Conservation (phyloP, 805 yeast species). For the Candida silvicultrix region DNA sequence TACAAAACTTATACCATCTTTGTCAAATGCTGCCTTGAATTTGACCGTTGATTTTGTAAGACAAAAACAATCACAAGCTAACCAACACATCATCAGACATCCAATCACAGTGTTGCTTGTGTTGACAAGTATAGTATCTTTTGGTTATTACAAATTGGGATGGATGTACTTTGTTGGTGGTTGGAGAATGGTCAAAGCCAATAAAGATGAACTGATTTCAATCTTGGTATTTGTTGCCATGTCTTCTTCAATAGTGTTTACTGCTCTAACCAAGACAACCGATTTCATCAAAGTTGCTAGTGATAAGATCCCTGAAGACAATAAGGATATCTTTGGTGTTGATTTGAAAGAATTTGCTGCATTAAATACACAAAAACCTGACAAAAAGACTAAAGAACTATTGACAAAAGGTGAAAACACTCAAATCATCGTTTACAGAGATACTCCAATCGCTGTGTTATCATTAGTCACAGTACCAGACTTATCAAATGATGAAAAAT, state of each 20-base stretch:
- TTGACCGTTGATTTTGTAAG: constrained; percentile 52
- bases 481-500: constrained; percentile 32
- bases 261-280: constrained; percentile 35
- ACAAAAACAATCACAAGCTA: constrained; percentile 18
- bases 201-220: constrained; percentile 17
- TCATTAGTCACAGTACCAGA: constrained; percentile 39
- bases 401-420: constrained; percentile 40
- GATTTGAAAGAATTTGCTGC: constrained; percentile 43
- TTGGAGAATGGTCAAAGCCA: constrained; percentile 6
- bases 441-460: constrained; percentile 63
- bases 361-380: constrained; percentile 18
- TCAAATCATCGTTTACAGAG: constrained; percentile 53
- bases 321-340: constrained; percentile 40
- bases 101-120: constrained; percentile 30
- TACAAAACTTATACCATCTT: constrained; percentile 46
- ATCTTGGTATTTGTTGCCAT: constrained; percentile 33
- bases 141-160: constrained; percentile 11
- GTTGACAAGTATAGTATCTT: background rate
- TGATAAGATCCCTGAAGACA: constrained; percentile 29
- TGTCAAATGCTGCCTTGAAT: constrained; percentile 53
- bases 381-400: constrained; percentile 21
- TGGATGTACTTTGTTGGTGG: constrained; percentile 12
- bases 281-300: constrained; percentile 40
- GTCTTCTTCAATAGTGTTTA: constrained; percentile 32
- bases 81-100: constrained; percentile 37